These are phyloP conservation scores for Anisodus acutangulus DNA, from an alignment of 257 asterid genomes.

Conservation along the genomic window DNA sequence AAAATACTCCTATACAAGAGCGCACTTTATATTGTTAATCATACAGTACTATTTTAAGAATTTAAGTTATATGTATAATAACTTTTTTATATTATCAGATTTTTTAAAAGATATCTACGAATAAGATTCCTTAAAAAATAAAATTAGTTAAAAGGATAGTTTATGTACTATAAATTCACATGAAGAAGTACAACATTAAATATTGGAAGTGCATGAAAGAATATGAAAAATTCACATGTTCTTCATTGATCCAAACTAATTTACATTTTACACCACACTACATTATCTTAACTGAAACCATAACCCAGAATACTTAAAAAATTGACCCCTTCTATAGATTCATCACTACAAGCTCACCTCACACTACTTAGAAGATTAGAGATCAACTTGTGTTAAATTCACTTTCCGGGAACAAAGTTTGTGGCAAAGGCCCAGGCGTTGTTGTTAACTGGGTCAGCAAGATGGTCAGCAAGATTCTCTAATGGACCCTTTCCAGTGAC, in stretches of 20 bases:
- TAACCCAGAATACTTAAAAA: not conserved
- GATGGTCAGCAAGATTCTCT: slow-evolving; percentile 45
- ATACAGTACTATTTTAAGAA: too few relatives aligned
- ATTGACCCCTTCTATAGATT: not conserved
- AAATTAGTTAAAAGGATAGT: not conserved
- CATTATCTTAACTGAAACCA: not conserved
- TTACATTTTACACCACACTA: not conserved
- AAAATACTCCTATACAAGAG: too few relatives aligned
- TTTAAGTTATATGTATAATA: too few relatives aligned
- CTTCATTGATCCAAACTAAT: not conserved
- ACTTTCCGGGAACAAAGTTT: slow-evolving; percentile 44
- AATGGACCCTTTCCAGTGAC: slow-evolving; percentile 49
- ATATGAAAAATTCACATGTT: not conserved
- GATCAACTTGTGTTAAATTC: not conserved
- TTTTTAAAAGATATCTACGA: too few relatives aligned
- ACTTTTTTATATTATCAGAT: too few relatives aligned
- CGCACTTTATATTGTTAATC: too few relatives aligned
- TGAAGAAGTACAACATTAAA: not conserved
- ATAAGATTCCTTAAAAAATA: too few relatives aligned
- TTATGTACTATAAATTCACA: not conserved
- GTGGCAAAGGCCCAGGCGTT: slow-evolving; percentile 45
- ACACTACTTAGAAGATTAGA: not conserved
- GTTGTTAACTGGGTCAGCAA: slow-evolving; percentile 46
- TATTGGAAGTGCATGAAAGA: not conserved
- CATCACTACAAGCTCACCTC: not conserved